Conservation (phyloP, 2,329 filamentous ascomycete genomes). For the Dryadomyces quercivorus region DNA sequence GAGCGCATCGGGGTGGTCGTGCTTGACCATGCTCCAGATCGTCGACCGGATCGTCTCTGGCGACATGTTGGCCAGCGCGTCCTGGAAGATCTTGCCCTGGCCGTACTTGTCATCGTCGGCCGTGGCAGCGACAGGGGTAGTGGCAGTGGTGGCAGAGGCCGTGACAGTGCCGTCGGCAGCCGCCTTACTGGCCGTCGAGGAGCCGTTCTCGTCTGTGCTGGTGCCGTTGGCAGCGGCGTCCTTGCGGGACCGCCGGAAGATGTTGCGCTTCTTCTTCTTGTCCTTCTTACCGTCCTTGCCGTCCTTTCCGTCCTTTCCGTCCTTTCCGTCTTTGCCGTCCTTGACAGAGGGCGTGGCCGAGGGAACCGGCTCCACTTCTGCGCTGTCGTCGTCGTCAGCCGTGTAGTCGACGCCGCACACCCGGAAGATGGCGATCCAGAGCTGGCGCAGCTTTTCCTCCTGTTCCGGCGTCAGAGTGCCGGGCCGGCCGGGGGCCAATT, state of each 20-base stretch:
- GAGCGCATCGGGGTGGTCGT: conserved; percentile 82
- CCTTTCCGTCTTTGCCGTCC: conserved; percentile 14
- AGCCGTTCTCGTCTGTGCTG: conserved; percentile 30
- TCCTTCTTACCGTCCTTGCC: conserved; percentile 17
- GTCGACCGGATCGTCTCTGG: conserved; percentile 69
- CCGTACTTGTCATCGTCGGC: conserved; percentile 82
- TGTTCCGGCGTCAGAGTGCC: conserved; percentile 84
- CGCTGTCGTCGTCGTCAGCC: conserved; percentile 14
- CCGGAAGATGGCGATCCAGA: conserved; percentile 69
- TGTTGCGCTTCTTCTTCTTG: conserved; percentile 5
- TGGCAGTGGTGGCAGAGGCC: not conserved
- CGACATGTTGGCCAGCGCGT: conserved; percentile 62
- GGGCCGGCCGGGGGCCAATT: conserved; percentile 55
- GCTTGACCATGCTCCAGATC: conserved; percentile 91
- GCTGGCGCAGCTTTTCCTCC: conserved; percentile 74
- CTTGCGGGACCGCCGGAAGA: not conserved
- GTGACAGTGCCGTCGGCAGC: not conserved
- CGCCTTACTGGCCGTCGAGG: conserved; percentile 16
- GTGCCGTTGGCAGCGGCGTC: not conserved
- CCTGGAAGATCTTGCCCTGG: conserved; percentile 73
- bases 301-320: conserved; percentile 14
- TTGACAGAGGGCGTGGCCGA: conserved; percentile 9
- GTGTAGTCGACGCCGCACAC: conserved; percentile 53
- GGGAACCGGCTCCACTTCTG: conserved; percentile 8
- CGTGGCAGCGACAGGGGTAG: conserved; percentile 11